These are phyloP conservation scores for Alternaria triticina DNA, from an alignment of 2,329 filamentous ascomycete genomes.

Conservation along the genomic window DNA sequence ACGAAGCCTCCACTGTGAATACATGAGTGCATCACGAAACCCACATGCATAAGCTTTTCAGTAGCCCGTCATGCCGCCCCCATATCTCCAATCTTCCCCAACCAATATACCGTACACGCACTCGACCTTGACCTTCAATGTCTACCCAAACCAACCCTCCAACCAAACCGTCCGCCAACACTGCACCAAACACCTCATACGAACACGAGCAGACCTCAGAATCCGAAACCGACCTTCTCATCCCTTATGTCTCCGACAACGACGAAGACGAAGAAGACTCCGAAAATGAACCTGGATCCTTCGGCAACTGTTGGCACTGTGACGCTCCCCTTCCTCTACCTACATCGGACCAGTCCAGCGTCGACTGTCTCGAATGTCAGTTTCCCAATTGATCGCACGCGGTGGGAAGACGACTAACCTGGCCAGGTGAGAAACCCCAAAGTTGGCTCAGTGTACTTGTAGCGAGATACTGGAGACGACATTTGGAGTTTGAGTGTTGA, in stretches of 20 bases:
- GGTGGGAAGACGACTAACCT: not conserved
- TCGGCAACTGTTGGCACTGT: conserved; percentile 13
- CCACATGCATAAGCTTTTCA: not conserved
- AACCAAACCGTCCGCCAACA: not conserved
- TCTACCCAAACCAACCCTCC: not conserved
- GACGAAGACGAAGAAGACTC: not conserved
- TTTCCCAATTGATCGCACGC: conserved; percentile 4
- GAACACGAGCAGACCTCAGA: not conserved
- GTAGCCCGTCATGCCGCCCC: not conserved
- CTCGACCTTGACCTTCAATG: not conserved
- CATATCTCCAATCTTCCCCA: not conserved
- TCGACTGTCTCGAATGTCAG: conserved; percentile 4
- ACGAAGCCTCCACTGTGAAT: not conserved
- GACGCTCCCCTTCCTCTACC: not conserved
- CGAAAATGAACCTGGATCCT: not conserved
- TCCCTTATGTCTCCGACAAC: not conserved
- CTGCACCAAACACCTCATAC: not conserved
- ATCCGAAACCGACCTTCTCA: not conserved
- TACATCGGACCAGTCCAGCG: not conserved
- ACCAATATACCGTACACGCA: not conserved
- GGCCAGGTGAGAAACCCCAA: no score
- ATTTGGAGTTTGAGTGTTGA: no score
- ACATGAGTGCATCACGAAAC: not conserved
- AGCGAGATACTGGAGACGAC: no score
- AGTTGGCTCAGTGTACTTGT: no score